Evolutionary conservation across 2,329 filamentous ascomycete species (phyloP).

Genomic region (Apiospora rasikravindrae): DNA sequence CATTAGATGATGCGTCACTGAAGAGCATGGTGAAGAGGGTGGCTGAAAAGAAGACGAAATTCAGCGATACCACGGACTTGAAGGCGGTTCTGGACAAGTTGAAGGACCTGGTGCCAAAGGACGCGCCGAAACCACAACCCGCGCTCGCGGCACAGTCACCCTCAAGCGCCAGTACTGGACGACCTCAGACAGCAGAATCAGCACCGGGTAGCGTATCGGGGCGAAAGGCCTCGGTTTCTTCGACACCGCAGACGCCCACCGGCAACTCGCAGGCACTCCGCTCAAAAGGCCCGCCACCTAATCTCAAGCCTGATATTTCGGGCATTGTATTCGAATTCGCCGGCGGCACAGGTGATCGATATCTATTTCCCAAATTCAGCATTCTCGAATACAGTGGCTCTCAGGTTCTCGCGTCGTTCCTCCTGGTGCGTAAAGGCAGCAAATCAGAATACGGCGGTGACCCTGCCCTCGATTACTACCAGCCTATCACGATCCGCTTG

Average conservation of each 20-base stretch:
- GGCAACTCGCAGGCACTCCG: slow-evolving; percentile 55
- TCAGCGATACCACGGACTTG: slow-evolving; percentile 58
- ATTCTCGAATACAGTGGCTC: slow-evolving; percentile 72
- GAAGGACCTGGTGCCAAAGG: slow-evolving; percentile 48
- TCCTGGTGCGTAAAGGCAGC: slow-evolving; percentile 76
- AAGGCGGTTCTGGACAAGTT: slow-evolving; percentile 58
- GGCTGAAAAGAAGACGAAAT: slow-evolving; percentile 55
- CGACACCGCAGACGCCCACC: slow-evolving; percentile 28
- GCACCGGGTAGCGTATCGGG: slow-evolving; percentile 37
- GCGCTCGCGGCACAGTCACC: slow-evolving; percentile 3
- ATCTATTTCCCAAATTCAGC: slow-evolving; percentile 79
- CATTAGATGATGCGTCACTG: slow-evolving; percentile 56
- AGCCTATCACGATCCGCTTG: slow-evolving; percentile 71
- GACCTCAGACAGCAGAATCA: slow-evolving; percentile 30
- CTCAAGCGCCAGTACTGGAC: neutral
- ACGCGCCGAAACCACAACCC: slow-evolving; percentile 31
- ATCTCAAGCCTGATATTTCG: slow-evolving; percentile 63
- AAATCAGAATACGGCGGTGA: slow-evolving; percentile 69
- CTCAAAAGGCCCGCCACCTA: slow-evolving; percentile 63
- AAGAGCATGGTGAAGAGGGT: slow-evolving; percentile 60
- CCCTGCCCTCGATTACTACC: slow-evolving; percentile 72
- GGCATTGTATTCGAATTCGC: slow-evolving; percentile 74
- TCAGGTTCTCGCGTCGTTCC: slow-evolving; percentile 74
- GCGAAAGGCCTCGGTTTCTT: slow-evolving; percentile 35
- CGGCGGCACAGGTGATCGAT: slow-evolving; percentile 73